Base-by-base conservation (phyloP, 2,329 filamentous ascomycete genomes). In the Cryoendolithus antarcticus region DNA sequence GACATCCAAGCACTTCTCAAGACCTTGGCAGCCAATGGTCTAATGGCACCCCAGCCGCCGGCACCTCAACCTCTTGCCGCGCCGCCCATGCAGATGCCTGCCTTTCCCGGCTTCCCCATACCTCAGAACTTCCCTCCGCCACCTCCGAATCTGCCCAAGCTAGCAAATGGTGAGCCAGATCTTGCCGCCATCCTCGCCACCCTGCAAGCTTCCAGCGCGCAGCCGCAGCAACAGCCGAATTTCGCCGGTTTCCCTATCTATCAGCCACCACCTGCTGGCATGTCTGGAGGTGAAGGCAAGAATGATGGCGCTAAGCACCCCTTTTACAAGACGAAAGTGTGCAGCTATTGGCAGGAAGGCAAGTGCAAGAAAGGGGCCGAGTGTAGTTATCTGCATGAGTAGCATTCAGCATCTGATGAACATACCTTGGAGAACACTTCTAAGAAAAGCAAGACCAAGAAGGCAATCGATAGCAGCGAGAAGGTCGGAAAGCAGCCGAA, bases 261-360 rank as follows among this genome's bases (percentile, higher is more conserved):
- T 27, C 24, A 27, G 24, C 24, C 24, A 27, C 24, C 24, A 8
- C 24, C 24, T 27, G 24, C 24, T 27, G 24, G 24, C 24, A 27
- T 27, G 24, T 27, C 24, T 12, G 38, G 34, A 24, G 44, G 43
- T 32, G 40, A 44, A 31, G 37, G 40, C 13, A 48, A 47, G 37
- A 46, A 44, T 35, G 45, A 45, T 30, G 30, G 34, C 11, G 43
- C 39, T 12, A 41, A 43, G n/a, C 50, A 55, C 21, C 51, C 48
- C 6, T 45, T 48, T 29, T 59, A 53, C 47, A 54, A 55, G 48
- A 58, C 52, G 4, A 52, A 53, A 40, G 55, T 64, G 7, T 75
- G 72, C 55, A 63, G 64, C 42, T 75, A 69, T 52, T 75, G 65
- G 64, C 59, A 65, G 29, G 63, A 70, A 42, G 70, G 70, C 9